Evolutionary conservation across 192 early-diverging fungal genomes (phyloP), one percentile per base, ranked within the genome.

Genomic region (Dissophora globulifera): DNA sequence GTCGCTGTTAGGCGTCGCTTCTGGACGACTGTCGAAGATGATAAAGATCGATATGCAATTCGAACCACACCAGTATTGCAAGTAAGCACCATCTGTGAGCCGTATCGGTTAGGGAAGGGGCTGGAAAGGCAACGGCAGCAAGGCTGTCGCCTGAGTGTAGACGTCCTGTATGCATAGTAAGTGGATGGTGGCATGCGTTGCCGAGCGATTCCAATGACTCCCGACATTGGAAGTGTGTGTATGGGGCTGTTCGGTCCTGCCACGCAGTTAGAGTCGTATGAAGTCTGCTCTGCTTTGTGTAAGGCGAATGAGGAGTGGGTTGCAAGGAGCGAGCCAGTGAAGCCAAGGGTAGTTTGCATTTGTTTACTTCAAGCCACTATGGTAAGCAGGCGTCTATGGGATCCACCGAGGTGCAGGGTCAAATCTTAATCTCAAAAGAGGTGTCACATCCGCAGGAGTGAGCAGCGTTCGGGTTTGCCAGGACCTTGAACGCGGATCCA

Each of bases 401-500:
- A n/a, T n/a, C n/a, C n/a, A n/a, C n/a, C n/a, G n/a, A n/a, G n/a
- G n/a, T n/a, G n/a, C n/a, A n/a, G n/a, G n/a, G n/a, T 29, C 86
- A 84, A 29, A 87, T 74, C 60, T 90, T 86, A 43, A 90, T 83
- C 58, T 88, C 87, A 81, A 91, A 91, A 22, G 88, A 89, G 23
- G 85, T 78, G 50, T 88, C 91, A 55, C 90, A 92, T 25, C 91
- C 91, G 52, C 91, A 92, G 22, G 87, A 86, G 38, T 85, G 82
- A 32, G 83, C 83, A 20, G 92, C 87, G 53, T 92, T 86, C 2
- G 93, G 92, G 58, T 93, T 95, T 6, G 89, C 86, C 6, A 89
- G 66, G 8, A 95, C 87, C 62, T 90, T 79, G 63, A 95, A 95
- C 10, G 90, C 85, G 12, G 87, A 89, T 46, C 93, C 93, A 46